phyloP scores from a whole-genome alignment of 1,284 basidiomycete genomes.

The Tetrapyrgos nigripes region DNA sequence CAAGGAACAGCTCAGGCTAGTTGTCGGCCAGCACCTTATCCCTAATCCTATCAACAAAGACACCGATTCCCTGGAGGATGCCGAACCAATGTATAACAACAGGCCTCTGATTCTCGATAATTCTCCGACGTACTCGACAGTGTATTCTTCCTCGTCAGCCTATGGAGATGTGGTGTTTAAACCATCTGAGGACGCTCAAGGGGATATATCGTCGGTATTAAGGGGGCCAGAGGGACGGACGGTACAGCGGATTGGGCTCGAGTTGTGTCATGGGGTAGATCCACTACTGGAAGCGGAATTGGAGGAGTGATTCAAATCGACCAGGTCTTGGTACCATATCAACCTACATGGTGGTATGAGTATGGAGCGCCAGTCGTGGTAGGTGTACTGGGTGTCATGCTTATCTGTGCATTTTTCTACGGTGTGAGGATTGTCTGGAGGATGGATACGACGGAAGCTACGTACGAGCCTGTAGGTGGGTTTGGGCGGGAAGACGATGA shows the following conservation, averaged over 20 bases:
- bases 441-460: conserved; percentile 78
- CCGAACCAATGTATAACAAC: conserved; percentile 61
- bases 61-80: conserved; percentile 22
- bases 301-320: conserved; percentile 94
- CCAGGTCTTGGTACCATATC: conserved; percentile 83
- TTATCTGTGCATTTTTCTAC: conserved; percentile 77
- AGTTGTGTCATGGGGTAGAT: conserved; percentile 83
- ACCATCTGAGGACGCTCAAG: conserved; percentile 49
- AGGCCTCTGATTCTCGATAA: conserved; percentile 77
- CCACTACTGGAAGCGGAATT: conserved; percentile 68
- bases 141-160: conserved; percentile 64
- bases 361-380: conserved; percentile 71
- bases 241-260: conserved; percentile 78
- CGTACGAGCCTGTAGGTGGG: conserved; percentile 84
- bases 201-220: conserved; percentile 86
- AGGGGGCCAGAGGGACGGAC: conserved; percentile 81
- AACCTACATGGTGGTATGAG: conserved; percentile 81
- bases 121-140: conserved; percentile 75
- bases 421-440: conserved; percentile 69
- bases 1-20: conserved; percentile 60
- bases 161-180: conserved; percentile 88
- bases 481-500: conserved; percentile 71
- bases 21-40: conserved; percentile 92
- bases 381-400: conserved; percentile 57
- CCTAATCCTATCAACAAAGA: conserved; percentile 46